Evolutionary conservation across 306 rosid species (phyloP), one percentile per base, ranked within the genome.

Genomic region (Castanea mollissima): DNA sequence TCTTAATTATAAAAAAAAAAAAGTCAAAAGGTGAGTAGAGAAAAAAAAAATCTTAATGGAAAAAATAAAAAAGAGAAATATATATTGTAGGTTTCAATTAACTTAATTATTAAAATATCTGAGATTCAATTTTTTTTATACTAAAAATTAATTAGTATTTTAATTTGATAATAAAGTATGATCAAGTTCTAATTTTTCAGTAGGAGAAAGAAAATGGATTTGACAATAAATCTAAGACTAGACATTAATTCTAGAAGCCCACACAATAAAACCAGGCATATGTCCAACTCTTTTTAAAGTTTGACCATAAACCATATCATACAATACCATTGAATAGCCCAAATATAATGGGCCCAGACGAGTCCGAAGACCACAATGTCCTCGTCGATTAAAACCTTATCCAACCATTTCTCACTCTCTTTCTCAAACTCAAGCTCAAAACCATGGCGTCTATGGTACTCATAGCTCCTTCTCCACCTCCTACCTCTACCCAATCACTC

Each of bases 381-480:
- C 15, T 59, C 34, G 14, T 49, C 12, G 14, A 49, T 49, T 59
- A 11, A 59, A 59, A 59, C 65, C 34, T 59, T 59, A 59, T 59
- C 65, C 31, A 13, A 41, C 46, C 46, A 41, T 41, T 41, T 41
- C 46, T 38, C 46, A 7, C 10, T 6, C 44, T 6, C 10, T 59
- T 6, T 58, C 65, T 59, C 65, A 2, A 11, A 8, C 64, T 25
- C 41, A 12, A 15, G 51, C 55, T 71, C 81, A 70, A 84, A 58
- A 55, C 46, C 44, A 87, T 83, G 97, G 98, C 91, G 32, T 89
- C 96, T 1, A 86, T 92, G 19, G 44, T 92, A 35, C 82, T 94
- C 54, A 90, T 91, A 68, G 83, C 91, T 84, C 84, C 87, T 32
- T 82, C 90, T 63, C 83, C 91, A 80, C 83, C 87, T 27, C 81